Conservation (phyloP, 192 early-diverging fungal genomes). For the Jimgerdemannia flammicorona region DNA sequence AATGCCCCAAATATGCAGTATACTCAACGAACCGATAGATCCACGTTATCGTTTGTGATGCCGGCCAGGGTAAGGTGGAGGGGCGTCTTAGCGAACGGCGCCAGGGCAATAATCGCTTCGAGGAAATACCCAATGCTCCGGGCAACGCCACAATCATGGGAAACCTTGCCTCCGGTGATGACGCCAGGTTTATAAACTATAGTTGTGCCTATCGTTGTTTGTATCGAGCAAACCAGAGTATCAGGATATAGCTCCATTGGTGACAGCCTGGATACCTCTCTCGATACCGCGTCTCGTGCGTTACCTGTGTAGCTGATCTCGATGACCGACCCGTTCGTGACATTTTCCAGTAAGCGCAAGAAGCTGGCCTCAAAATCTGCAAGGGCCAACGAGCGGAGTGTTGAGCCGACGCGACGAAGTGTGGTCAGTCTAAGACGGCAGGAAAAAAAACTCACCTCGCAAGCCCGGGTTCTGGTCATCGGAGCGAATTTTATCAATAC, state of each 20-base stretch:
- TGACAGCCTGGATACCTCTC: too few relatives aligned
- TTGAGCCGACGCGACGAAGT: constrained; percentile 1
- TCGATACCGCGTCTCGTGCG: too few relatives aligned
- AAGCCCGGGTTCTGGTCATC: constrained; percentile 87
- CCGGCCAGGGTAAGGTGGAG: constrained; percentile 81
- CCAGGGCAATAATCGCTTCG: constrained; percentile 87
- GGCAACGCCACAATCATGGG: constrained; percentile 82
- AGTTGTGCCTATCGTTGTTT: constrained; percentile 56
- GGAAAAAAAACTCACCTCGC: constrained; percentile 44
- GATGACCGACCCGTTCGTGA: constrained; percentile 90
- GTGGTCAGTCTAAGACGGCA: neutral
- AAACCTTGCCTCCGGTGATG: constrained; percentile 81
- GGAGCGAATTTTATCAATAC: constrained; percentile 87
- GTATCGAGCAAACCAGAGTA: neutral
- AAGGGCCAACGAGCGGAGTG: neutral
- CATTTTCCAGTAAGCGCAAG: constrained; percentile 86
- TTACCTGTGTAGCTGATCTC: constrained; percentile 90
- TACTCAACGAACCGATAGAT: constrained; percentile 66
- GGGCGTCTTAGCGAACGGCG: constrained; percentile 89
- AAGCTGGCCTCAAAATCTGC: constrained; percentile 91
- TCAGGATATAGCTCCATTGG: neutral
- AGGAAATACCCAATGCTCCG: constrained; percentile 93
- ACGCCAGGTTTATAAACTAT: constrained; percentile 86
- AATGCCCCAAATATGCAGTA: neutral
- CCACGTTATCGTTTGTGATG: constrained; percentile 91